These are phyloP conservation scores for Parafenestella ontariensis DNA, from an alignment of 2,329 filamentous ascomycete genomes.

Conservation along the genomic window DNA sequence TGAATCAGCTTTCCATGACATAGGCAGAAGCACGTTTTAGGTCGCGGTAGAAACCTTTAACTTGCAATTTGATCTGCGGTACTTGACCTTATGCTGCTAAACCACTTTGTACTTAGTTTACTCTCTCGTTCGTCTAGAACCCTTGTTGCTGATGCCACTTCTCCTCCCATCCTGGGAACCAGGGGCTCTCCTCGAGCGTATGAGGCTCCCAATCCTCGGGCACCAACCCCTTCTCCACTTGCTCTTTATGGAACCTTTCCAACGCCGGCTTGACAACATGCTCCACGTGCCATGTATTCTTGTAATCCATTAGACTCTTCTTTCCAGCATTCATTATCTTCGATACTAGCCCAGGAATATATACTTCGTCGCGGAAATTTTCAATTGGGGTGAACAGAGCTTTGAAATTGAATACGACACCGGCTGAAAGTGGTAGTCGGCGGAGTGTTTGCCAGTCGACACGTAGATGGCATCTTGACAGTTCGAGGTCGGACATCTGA, in stretches of 20 bases:
- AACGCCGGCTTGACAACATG: constrained; percentile 73
- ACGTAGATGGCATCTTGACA: constrained; percentile 70
- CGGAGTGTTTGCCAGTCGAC: constrained; percentile 91
- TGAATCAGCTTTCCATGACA: neutral
- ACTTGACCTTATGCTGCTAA: neutral
- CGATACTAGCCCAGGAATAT: constrained; percentile 71
- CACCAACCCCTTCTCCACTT: constrained; percentile 68
- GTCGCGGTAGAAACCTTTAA: neutral
- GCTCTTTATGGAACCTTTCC: constrained; percentile 69
- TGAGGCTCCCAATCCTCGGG: constrained; percentile 68
- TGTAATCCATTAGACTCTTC: constrained; percentile 76
- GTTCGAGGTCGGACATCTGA: constrained; percentile 64
- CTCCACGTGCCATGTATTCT: constrained; percentile 81
- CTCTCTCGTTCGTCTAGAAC: constrained; percentile 50
- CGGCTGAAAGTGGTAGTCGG: constrained; percentile 76
- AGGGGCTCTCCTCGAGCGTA: constrained; percentile 78
- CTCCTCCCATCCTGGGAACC: constrained; percentile 76
- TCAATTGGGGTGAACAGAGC: constrained; percentile 78
- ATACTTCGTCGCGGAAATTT: constrained; percentile 74
- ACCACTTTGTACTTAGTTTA: neutral
- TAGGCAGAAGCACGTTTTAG: neutral
- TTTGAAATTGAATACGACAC: constrained; percentile 87
- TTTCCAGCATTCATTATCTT: constrained; percentile 77
- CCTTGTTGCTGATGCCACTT: constrained; percentile 74
- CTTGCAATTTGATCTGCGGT: neutral